Conservation (phyloP, 768 basidiomycete genomes). For the Trametes cubensis region DNA sequence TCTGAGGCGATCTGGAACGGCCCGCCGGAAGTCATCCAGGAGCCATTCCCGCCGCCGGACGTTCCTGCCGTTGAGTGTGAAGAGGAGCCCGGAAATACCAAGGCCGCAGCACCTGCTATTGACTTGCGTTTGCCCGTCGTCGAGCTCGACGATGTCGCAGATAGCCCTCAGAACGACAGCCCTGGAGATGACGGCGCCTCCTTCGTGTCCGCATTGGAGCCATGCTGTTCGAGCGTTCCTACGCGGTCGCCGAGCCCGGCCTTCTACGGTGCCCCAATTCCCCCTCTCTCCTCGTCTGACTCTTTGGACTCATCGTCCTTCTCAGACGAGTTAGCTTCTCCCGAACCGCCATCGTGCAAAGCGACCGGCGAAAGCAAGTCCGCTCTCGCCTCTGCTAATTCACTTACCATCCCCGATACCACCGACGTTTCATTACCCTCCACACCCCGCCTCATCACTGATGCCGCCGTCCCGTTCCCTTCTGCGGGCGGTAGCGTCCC, state of each 20-base stretch:
- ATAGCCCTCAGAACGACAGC: slow-evolving; percentile 11
- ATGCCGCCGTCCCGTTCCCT: slow-evolving; percentile 49
- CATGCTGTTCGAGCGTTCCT: slow-evolving; percentile 33
- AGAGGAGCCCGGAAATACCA: neutral
- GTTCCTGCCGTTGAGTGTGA: neutral
- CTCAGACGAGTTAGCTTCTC: slow-evolving; percentile 41
- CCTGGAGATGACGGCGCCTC: slow-evolving; percentile 31
- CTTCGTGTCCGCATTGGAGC: slow-evolving; percentile 35
- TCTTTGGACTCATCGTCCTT: slow-evolving; percentile 59
- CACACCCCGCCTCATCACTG: slow-evolving; percentile 17
- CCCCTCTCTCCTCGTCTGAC: slow-evolving; percentile 57
- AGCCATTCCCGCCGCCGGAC: neutral
- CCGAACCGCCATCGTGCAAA: slow-evolving; percentile 17
- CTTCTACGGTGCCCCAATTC: slow-evolving; percentile 40
- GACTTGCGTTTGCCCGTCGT: slow-evolving; percentile 21
- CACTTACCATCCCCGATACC: slow-evolving; percentile 21
- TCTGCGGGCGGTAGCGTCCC: slow-evolving; percentile 36
- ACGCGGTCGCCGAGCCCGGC: slow-evolving; percentile 42
- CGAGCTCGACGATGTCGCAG: slow-evolving; percentile 15
- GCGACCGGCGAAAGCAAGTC: slow-evolving; percentile 9
- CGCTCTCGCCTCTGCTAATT: slow-evolving; percentile 15
- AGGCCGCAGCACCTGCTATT: neutral
- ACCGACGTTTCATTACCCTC: neutral
- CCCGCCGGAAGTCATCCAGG: neutral
- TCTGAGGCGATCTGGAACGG: slow-evolving; percentile 66